A percentile compares a stretch with the other conserved stretches of the same genome.
Conservation (phyloP, 1,139 yeast genomes). For the Kodamaea sp. region DNA sequence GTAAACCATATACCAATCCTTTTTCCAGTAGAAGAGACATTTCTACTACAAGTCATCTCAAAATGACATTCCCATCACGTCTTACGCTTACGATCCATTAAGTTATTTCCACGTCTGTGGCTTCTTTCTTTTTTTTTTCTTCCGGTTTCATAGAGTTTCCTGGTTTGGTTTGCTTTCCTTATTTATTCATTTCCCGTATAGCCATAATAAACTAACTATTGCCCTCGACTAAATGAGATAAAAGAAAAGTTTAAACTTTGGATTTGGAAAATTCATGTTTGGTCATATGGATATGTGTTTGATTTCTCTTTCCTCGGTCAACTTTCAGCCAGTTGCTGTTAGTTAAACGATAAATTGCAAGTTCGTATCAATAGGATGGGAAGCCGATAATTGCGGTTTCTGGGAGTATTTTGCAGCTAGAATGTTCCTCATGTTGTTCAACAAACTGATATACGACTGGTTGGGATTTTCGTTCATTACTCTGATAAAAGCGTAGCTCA, state of each 20-base stretch:
- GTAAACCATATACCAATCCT: conserved; percentile 12
- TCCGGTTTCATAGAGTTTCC: background rate
- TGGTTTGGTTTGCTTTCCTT: background rate
- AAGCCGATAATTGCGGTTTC: conserved; percentile 82
- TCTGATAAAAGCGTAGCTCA: conserved; percentile 84
- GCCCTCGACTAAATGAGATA: no score
- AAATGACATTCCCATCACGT: background rate
- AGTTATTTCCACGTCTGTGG: background rate
- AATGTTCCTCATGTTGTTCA: conserved; percentile 76
- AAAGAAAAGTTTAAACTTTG: no score
- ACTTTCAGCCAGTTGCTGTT: background rate
- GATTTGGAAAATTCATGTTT: no score
- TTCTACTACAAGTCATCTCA: background rate
- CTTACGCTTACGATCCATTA: background rate
- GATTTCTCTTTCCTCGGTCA: no score
- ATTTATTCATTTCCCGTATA: background rate
- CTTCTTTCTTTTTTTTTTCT: no score
- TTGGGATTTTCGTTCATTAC: conserved; percentile 66
- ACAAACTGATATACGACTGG: conserved; percentile 73
- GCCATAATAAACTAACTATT: no score
- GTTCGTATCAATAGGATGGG: conserved; percentile 83
- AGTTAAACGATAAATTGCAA: conserved; percentile 14
- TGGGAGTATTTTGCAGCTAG: conserved; percentile 73
- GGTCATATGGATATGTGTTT: no score
- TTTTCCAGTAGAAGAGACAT: background rate